These are phyloP conservation scores for Fusarium chuoi DNA, from an alignment of 2,329 filamentous ascomycete genomes.

Conservation along the genomic window DNA sequence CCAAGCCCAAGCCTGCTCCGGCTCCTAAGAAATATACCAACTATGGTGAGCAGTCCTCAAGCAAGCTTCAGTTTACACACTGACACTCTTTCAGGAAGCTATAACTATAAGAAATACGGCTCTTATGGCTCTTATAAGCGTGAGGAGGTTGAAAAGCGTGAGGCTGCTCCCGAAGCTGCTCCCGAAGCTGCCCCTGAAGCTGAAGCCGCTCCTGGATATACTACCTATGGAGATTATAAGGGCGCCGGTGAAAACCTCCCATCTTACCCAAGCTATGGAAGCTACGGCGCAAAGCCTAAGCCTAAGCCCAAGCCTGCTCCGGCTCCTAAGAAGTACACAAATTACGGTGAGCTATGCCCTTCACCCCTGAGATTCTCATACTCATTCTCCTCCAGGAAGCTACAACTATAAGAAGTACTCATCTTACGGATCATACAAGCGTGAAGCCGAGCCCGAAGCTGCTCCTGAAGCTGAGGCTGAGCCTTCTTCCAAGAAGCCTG, in stretches of 20 bases:
- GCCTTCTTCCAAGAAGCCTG: not conserved
- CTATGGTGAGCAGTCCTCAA: not conserved
- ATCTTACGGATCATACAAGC: slow-evolving; percentile 15
- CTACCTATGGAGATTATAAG: not conserved
- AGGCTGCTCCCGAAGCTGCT: not conserved
- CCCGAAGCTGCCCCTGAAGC: not conserved
- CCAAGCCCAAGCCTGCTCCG: not conserved
- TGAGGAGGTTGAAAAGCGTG: not conserved
- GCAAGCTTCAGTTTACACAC: too few species aligned
- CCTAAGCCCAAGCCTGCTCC: not conserved
- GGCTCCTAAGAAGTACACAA: slow-evolving; percentile 10
- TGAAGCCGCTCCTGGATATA: not conserved
- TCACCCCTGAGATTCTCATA: fast-evolving
- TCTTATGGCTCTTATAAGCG: slow-evolving; percentile 21
- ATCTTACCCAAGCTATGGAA: not conserved
- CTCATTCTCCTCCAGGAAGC: slow-evolving; percentile 2
- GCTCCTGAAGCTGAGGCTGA: slow-evolving; percentile 8
- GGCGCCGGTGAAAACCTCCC: not conserved
- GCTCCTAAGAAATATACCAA: slow-evolving; percentile 11
- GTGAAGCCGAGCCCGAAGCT: not conserved
- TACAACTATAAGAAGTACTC: slow-evolving; percentile 28
- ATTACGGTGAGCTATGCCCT: not conserved
- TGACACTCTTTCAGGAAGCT: not conserved
- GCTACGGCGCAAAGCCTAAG: slow-evolving; percentile 1
- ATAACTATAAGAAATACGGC: slow-evolving; percentile 27